Percentiles rank a stretch among this genome's conserved stretches.
Evolutionary conservation across 192 early-diverging fungal genomes (phyloP).

Genomic region (Gamsiella multidivaricata): DNA sequence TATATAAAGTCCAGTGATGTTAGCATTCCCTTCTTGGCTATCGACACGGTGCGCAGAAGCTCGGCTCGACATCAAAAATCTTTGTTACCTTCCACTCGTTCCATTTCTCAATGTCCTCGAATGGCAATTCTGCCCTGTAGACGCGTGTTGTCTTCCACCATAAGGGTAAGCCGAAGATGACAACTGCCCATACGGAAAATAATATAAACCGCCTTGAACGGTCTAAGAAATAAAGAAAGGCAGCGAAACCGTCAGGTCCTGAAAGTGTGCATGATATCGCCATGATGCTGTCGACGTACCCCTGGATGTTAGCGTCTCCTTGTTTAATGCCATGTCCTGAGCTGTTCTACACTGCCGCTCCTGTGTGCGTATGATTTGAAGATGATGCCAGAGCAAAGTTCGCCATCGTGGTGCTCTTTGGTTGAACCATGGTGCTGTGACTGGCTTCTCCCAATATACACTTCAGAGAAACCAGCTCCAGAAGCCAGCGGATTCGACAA

Average conservation of each 20-base stretch:
- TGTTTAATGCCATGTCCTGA: slow-evolving; percentile 14
- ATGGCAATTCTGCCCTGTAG: slow-evolving; percentile 78
- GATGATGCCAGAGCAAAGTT: neutral
- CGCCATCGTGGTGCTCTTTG: neutral
- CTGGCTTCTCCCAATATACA: neutral
- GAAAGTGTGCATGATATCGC: neutral
- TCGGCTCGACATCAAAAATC: neutral
- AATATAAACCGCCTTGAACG: slow-evolving; percentile 54
- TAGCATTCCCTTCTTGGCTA: too few species aligned
- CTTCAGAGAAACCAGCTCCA: too few species aligned
- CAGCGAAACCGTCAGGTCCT: neutral
- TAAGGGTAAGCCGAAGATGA: slow-evolving; percentile 74
- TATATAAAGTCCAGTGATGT: neutral
- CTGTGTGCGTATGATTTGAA: too few species aligned
- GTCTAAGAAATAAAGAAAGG: slow-evolving; percentile 21
- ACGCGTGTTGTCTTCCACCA: slow-evolving; percentile 89
- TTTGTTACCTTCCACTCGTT: slow-evolving; percentile 56
- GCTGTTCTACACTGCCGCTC: too few species aligned
- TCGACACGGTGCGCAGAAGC: too few species aligned
- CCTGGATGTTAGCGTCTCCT: slow-evolving; percentile 3
- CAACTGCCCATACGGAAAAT: slow-evolving; percentile 64
- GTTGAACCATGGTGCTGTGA: neutral
- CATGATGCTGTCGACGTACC: neutral
- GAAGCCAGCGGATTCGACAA: too few species aligned
- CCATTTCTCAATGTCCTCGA: slow-evolving; percentile 69